phyloP scores from a whole-genome alignment of 352 stramenopile genomes.

The Phytophthora pini region DNA sequence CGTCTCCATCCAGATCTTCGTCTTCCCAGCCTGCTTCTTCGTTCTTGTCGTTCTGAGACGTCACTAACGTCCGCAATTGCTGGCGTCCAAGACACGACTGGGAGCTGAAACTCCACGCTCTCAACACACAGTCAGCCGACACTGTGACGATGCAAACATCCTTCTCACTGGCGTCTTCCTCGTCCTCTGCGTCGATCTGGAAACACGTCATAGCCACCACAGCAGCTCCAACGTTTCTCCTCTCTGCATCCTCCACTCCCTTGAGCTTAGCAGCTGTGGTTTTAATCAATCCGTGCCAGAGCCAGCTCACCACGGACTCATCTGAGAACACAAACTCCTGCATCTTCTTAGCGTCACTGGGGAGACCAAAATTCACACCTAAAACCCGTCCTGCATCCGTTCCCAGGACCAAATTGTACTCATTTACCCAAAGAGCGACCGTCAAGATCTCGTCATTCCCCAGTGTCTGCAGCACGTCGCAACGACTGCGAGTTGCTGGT shows the following conservation, averaged over 20 bases:
- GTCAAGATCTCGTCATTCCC: conserved; percentile 67
- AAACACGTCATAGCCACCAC: conserved; percentile 75
- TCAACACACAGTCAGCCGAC: conserved; percentile 69
- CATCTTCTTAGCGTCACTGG: conserved; percentile 42
- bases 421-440: conserved; percentile 74
- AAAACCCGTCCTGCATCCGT: conserved; percentile 67
- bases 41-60: conserved; percentile 16
- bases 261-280: conserved; percentile 49
- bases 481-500: conserved; percentile 39
- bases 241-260: conserved; percentile 34
- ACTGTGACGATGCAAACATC: conserved; percentile 78
- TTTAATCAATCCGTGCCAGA: conserved; percentile 76
- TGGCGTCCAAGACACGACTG: conserved; percentile 75
- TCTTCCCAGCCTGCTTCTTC: conserved; percentile 44
- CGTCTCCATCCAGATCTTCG: conserved; percentile 41
- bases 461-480: conserved; percentile 57
- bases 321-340: conserved; percentile 80
- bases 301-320: conserved; percentile 67
- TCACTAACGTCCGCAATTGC: conserved; percentile 48
- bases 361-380: conserved; percentile 76
- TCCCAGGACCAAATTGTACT: conserved; percentile 77
- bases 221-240: conserved; percentile 31
- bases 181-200: conserved; percentile 55
- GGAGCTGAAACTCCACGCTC: conserved; percentile 71
- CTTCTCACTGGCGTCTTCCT: conserved; percentile 36